Evolutionary conservation across 257 asterid species (phyloP).

Genomic region (Solanum chaucha): DNA sequence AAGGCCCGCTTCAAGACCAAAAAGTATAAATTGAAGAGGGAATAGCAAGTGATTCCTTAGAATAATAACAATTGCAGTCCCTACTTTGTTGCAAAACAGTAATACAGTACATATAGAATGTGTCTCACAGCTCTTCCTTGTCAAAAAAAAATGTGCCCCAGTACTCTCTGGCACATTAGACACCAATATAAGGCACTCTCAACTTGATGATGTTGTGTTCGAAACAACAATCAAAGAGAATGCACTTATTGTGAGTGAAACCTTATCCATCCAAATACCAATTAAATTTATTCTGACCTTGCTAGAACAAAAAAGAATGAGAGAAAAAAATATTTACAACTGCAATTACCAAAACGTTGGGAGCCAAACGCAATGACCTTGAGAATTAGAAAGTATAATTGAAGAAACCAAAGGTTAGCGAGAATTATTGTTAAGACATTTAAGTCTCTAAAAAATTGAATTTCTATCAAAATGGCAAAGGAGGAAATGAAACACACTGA

Average conservation of each 20-base stretch:
- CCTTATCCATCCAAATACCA: background rate
- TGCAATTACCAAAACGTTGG: background rate
- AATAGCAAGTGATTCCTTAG: background rate
- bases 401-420: background rate
- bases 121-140: background rate
- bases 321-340: background rate
- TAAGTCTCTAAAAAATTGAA: background rate
- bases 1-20: background rate
- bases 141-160: background rate
- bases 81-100: background rate
- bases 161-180: background rate
- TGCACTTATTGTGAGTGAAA: background rate
- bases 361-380: background rate
- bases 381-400: background rate
- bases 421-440: background rate
- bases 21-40: background rate
- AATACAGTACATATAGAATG: background rate
- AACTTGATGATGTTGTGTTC: background rate
- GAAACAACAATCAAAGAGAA: background rate
- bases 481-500: background rate
- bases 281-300: background rate
- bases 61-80: background rate
- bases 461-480: background rate
- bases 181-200: background rate
- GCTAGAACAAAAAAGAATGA: background rate